phyloP scores from a whole-genome alignment of 306 rosid species.

The Rubus parviflorus region DNA sequence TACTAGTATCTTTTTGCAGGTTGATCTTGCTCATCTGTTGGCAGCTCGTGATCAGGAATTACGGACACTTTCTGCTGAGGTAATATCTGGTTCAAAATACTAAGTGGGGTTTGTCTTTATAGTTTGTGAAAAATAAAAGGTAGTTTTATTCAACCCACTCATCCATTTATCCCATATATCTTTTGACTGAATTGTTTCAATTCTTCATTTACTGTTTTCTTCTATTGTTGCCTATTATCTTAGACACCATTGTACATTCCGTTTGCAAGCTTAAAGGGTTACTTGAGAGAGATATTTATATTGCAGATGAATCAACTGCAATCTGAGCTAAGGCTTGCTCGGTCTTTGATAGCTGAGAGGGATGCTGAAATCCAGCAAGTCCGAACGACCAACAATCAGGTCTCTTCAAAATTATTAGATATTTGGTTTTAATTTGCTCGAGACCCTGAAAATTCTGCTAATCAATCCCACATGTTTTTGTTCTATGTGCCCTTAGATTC shows the following conservation, averaged over 20 bases:
- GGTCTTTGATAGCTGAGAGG: conserved; percentile 90
- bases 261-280: neutral
- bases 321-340: conserved; percentile 91
- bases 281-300: conserved; percentile 4
- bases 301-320: conserved; percentile 89
- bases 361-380: conserved; percentile 81
- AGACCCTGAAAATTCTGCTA: neutral
- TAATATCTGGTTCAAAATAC: conserved; percentile 34
- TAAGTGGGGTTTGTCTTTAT: neutral
- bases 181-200: neutral
- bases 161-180: neutral
- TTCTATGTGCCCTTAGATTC: neutral
- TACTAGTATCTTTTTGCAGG: conserved; percentile 54
- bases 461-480: neutral
- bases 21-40: conserved; percentile 95
- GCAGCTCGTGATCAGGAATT: conserved; percentile 99
- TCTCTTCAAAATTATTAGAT: neutral
- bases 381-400: conserved; percentile 89
- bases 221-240: neutral
- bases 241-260: conserved; percentile 3
- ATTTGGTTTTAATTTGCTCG: neutral
- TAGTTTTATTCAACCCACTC: conserved; percentile 1
- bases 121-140: neutral
- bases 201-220: neutral
- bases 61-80: conserved; percentile 95